Evolutionary conservation across 441 rosid species (phyloP).

Genomic region (Erodium texanum): DNA sequence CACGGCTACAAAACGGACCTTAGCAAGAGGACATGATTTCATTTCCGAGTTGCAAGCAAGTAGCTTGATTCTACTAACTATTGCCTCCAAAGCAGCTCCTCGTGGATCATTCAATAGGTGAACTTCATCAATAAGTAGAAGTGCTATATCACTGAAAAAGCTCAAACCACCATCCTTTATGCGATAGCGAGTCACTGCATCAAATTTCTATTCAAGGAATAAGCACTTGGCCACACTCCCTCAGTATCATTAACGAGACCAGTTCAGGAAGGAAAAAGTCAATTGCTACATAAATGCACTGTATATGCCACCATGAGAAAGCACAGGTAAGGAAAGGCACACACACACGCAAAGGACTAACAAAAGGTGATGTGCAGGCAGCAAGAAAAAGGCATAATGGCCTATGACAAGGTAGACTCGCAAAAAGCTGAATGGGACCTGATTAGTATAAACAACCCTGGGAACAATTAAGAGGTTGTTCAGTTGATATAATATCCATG

Average conservation of each 20-base stretch:
- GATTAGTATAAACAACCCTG: background rate
- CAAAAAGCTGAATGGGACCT: too few relatives aligned
- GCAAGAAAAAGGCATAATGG: background rate
- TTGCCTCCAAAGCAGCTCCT: conserved; percentile 93
- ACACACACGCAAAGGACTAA: background rate
- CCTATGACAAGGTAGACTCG: background rate
- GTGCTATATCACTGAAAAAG: conserved; percentile 88
- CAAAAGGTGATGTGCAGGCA: background rate
- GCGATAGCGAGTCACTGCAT: conserved; percentile 85
- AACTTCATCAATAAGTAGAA: conserved; percentile 91
- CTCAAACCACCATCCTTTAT: conserved; percentile 86
- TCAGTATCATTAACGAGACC: conserved; percentile 3
- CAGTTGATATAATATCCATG: background rate
- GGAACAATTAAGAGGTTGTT: background rate
- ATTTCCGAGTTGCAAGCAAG: conserved; percentile 67
- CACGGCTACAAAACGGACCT: conserved; percentile 75
- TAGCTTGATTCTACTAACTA: conserved; percentile 91
- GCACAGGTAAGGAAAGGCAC: background rate
- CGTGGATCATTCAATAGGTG: conserved; percentile 91
- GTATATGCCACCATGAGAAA: background rate
- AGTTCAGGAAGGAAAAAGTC: conserved; percentile 9
- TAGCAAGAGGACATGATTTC: conserved; percentile 64
- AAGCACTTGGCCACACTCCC: background rate
- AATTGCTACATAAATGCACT: conserved; percentile 2
- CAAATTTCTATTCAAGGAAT: conserved; percentile 61